Evolutionary conservation across 1,284 basidiomycete genomes (phyloP).

Genomic region (Puccinia coronata): DNA sequence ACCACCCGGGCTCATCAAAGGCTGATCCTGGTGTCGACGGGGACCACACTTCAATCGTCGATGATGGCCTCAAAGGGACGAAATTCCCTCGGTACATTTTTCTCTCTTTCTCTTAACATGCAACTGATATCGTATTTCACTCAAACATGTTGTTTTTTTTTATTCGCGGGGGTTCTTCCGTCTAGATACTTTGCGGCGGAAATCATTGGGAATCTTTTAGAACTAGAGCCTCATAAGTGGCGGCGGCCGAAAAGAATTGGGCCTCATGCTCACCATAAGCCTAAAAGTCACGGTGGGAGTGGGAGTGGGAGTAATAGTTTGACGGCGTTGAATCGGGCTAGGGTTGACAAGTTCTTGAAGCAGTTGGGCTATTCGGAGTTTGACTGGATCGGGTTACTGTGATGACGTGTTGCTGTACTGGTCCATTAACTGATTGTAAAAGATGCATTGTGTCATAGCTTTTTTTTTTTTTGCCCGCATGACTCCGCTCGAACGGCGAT

Average conservation of each 20-base stretch:
- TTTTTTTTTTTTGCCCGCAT: background rate
- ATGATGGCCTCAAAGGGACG: conserved; percentile 82
- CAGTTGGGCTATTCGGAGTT: conserved; percentile 66
- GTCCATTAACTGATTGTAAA: too few species aligned
- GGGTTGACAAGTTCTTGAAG: conserved; percentile 42
- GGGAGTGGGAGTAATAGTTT: background rate
- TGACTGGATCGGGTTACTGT: conserved; percentile 73
- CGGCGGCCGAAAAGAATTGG: conserved; percentile 75
- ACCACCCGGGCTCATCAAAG: conserved; percentile 56
- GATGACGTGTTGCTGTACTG: background rate
- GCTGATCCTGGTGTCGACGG: conserved; percentile 65
- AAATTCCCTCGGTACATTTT: conserved; percentile 75
- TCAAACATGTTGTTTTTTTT: background rate
- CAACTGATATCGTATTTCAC: background rate
- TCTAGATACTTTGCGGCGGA: conserved; percentile 87
- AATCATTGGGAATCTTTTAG: conserved; percentile 87
- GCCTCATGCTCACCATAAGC: conserved; percentile 65
- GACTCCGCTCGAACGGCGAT: background rate
- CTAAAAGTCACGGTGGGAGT: conserved; percentile 2
- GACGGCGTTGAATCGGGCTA: conserved; percentile 6
- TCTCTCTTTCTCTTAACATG: conserved; percentile 12
- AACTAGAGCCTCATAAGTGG: conserved; percentile 85
- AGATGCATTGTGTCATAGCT: background rate
- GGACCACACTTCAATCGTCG: conserved; percentile 56
- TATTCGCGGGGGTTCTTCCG: background rate